A percentile compares a stretch with the other conserved stretches of the same genome.
Conservation (phyloP, 257 asterid genomes). For the Fraxinus pennsylvanica region DNA sequence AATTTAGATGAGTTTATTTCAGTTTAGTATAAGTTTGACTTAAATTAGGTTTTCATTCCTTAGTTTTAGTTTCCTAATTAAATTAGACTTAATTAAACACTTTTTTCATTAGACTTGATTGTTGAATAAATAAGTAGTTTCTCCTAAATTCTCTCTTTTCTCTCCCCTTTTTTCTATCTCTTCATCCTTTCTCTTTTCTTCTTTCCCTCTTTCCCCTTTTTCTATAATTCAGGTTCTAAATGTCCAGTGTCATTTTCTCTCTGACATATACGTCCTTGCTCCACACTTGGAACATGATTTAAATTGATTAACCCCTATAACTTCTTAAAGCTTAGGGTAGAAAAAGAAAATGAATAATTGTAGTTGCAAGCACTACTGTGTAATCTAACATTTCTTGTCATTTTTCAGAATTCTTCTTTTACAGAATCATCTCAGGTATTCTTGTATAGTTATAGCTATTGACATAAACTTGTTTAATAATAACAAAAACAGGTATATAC, state of each 20-base stretch:
- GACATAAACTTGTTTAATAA: constrained; percentile 12
- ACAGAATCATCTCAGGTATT: background rate
- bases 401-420: background rate
- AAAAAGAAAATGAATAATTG: background rate
- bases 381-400: background rate
- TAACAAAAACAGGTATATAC: constrained; percentile 44
- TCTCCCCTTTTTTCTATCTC: background rate
- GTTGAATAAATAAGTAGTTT: too few relatives aligned
- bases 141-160: background rate
- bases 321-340: background rate
- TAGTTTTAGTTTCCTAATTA: background rate
- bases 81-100: background rate
- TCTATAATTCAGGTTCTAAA: background rate
- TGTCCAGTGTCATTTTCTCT: background rate
- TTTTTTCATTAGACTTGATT: background rate
- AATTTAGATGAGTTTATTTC: background rate
- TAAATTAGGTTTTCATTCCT: background rate
- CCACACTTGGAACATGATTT: background rate
- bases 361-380: background rate
- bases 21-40: background rate
- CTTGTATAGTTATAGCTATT: background rate
- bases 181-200: background rate
- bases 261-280: background rate
- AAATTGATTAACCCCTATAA: background rate
- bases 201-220: background rate